Evolutionary conservation across 2,329 filamentous ascomycete genomes (phyloP).

Genomic region (Beauveria caledonica): DNA sequence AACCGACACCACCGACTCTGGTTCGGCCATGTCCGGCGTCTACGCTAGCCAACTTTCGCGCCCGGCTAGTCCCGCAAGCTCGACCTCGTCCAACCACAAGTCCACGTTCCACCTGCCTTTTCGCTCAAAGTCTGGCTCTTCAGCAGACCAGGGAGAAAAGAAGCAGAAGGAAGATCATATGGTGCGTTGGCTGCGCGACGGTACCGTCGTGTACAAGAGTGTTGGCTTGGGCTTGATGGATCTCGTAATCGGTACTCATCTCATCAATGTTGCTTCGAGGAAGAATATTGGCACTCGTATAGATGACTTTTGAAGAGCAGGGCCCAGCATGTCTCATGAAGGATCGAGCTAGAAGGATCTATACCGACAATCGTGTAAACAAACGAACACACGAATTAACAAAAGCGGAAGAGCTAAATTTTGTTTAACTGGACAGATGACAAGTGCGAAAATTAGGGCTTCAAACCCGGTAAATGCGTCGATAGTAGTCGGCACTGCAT

Average conservation of each 20-base stretch:
- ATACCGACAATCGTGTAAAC: not conserved
- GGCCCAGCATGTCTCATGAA: not conserved
- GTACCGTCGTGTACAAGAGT: conserved; percentile 62
- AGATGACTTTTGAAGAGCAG: conserved; percentile 36
- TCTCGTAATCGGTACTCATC: conserved; percentile 49
- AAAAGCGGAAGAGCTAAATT: too few species aligned
- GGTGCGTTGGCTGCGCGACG: conserved; percentile 47
- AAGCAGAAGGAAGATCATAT: conserved; percentile 42
- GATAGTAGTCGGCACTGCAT: too few species aligned
- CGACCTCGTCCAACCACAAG: conserved; percentile 25
- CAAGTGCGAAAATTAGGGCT: too few species aligned
- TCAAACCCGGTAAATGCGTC: too few species aligned
- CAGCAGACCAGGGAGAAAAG: conserved; percentile 23
- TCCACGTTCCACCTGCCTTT: conserved; percentile 25
- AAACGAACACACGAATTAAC: too few species aligned
- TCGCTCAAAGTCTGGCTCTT: conserved; percentile 20
- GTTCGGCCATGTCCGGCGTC: conserved; percentile 34
- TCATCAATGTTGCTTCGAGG: conserved; percentile 47
- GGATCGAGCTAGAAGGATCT: not conserved
- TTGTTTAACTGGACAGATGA: too few species aligned
- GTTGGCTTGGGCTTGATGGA: conserved; percentile 62
- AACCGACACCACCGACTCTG: conserved; percentile 25
- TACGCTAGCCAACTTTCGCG: conserved; percentile 23
- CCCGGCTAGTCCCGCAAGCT: conserved; percentile 25
- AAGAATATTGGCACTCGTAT: conserved; percentile 47